Conservation (phyloP, 2,329 filamentous ascomycete genomes). For the Alternaria postmessia region DNA sequence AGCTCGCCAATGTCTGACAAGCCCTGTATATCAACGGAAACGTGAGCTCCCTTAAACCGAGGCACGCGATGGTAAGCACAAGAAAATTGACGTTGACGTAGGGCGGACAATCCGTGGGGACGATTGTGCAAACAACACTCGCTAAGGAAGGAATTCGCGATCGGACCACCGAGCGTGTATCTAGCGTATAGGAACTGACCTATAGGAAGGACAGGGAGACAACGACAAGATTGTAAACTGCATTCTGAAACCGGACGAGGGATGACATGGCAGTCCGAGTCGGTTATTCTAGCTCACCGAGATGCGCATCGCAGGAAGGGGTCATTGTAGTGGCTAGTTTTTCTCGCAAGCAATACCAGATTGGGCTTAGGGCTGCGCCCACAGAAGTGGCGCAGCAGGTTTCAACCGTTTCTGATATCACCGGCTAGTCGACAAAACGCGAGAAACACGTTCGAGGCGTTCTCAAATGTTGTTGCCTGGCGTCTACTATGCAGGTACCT, state of each 20-base stretch:
- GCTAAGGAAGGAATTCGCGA: slow-evolving; percentile 24
- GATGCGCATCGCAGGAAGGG: slow-evolving; percentile 16
- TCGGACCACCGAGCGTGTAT: slow-evolving; percentile 16
- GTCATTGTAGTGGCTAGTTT: slow-evolving; percentile 15
- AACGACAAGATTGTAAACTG: slow-evolving; percentile 17
- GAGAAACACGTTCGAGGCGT: neutral
- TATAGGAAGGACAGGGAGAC: slow-evolving; percentile 21
- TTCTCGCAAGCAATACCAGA: slow-evolving; percentile 35
- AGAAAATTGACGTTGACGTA: slow-evolving; percentile 16
- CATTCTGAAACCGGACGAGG: slow-evolving; percentile 19
- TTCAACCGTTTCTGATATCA: slow-evolving; percentile 4
- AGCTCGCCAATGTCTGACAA: slow-evolving; percentile 19
- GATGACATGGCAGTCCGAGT: slow-evolving; percentile 17
- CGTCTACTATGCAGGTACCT: slow-evolving; percentile 15
- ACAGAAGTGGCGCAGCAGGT: slow-evolving; percentile 18
- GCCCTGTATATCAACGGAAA: slow-evolving; percentile 13
- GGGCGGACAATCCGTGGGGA: slow-evolving; percentile 1
- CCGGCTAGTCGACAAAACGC: neutral
- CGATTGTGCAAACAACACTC: slow-evolving; percentile 12
- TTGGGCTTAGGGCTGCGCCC: slow-evolving; percentile 18
- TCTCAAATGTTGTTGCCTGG: slow-evolving; percentile 19
- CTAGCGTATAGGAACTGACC: slow-evolving; percentile 9
- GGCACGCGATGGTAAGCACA: slow-evolving; percentile 17
- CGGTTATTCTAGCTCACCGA: slow-evolving; percentile 19
- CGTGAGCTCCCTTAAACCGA: slow-evolving; percentile 13